These are phyloP conservation scores for Delitschia confertaspora DNA, from an alignment of 495 filamentous ascomycete genomes.

Conservation along the genomic window DNA sequence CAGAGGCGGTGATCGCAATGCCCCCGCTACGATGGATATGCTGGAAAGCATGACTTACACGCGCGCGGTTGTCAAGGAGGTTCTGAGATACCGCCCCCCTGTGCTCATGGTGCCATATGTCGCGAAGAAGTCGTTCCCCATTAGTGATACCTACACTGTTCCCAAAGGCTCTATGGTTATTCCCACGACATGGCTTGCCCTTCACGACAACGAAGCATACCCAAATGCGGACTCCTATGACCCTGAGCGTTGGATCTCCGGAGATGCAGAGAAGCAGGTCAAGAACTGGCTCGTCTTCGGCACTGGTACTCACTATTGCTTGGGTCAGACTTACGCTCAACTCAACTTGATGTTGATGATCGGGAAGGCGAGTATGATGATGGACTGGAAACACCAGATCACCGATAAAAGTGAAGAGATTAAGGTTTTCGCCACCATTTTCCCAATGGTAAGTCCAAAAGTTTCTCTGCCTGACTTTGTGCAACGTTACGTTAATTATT, in stretches of 20 bases:
- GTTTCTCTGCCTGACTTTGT: background rate
- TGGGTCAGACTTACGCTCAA: conserved; percentile 90
- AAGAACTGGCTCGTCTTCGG: conserved; percentile 99
- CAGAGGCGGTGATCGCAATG: conserved; percentile 66
- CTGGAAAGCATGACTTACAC: conserved; percentile 86
- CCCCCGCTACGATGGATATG: conserved; percentile 67
- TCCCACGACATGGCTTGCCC: conserved; percentile 78
- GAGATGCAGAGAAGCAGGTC: conserved; percentile 78
- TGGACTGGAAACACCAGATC: conserved; percentile 84
- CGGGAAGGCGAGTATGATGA: conserved; percentile 81
- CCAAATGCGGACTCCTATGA: conserved; percentile 79
- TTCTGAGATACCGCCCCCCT: conserved; percentile 88
- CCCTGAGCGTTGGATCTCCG: conserved; percentile 87
- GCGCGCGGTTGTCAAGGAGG: conserved; percentile 86
- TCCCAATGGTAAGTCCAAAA: conserved; percentile 73
- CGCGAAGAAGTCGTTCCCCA: conserved; percentile 90
- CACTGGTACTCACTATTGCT: conserved; percentile 91
- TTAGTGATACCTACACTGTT: conserved; percentile 77
- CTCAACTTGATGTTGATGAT: conserved; percentile 84
- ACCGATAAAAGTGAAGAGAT: conserved; percentile 83
- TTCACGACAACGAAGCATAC: conserved; percentile 91
- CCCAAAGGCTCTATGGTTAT: conserved; percentile 94
- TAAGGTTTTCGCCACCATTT: conserved; percentile 97
- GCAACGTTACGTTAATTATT: conserved; percentile 1
- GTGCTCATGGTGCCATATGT: conserved; percentile 97